phyloP scores from a whole-genome alignment of 345 rosid genomes.

The Angophora floribunda region DNA sequence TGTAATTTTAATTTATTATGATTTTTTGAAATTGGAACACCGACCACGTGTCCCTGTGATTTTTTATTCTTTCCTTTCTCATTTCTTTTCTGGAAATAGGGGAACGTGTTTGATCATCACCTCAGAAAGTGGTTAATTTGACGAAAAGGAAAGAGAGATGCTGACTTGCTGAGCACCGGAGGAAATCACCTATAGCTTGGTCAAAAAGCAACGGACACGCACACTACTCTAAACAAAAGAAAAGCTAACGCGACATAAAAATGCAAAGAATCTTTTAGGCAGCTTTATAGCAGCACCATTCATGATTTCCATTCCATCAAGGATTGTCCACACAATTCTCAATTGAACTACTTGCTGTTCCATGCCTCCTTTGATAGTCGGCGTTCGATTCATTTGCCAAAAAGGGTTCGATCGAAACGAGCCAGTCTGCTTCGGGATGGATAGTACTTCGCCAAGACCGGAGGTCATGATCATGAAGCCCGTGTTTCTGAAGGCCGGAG shows the following conservation, averaged over 20 bases:
- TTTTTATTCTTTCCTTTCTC: neutral
- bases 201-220: slow-evolving; percentile 29
- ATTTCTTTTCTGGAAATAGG: neutral
- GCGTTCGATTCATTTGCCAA: neutral
- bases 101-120: neutral
- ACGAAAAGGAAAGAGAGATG: slow-evolving; percentile 16
- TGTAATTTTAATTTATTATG: neutral
- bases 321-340: neutral
- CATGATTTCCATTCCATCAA: neutral
- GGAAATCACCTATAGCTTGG: neutral
- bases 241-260: neutral
- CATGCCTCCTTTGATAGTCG: neutral
- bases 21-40: neutral
- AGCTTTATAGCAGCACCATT: neutral
- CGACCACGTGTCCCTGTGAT: neutral
- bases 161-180: neutral
- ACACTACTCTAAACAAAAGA: slow-evolving; percentile 16
- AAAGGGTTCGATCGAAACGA: neutral
- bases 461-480: slow-evolving; percentile 41
- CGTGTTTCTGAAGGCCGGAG: slow-evolving; percentile 46
- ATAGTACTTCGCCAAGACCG: slow-evolving; percentile 2
- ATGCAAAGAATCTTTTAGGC: neutral
- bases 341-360: neutral
- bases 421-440: neutral
- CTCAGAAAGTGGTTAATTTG: neutral